Percentiles rank a stretch among this genome's conserved stretches.
Evolutionary conservation across 2,329 filamentous ascomycete genomes (phyloP).

Genomic region (Aspergillus jensenii): DNA sequence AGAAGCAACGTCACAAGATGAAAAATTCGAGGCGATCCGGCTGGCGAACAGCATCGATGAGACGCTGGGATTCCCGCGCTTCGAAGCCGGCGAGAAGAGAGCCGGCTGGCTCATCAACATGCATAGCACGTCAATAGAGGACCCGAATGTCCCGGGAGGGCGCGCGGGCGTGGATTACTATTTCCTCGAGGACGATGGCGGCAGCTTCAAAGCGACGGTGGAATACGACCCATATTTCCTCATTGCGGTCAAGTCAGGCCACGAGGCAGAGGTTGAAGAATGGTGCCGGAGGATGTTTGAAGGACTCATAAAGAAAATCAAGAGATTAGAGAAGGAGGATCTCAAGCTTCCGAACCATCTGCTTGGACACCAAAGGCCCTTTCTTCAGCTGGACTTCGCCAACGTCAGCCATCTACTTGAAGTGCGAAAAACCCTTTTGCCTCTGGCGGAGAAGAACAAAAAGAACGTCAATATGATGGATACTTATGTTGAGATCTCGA

Average conservation of each 20-base stretch:
- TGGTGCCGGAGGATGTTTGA: slow-evolving; percentile 80
- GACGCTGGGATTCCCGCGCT: slow-evolving; percentile 87
- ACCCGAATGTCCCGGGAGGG: slow-evolving; percentile 78
- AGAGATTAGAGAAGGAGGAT: slow-evolving; percentile 86
- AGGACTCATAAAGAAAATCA: slow-evolving; percentile 76
- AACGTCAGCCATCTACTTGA: slow-evolving; percentile 85
- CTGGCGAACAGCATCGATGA: slow-evolving; percentile 91
- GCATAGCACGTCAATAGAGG: slow-evolving; percentile 82
- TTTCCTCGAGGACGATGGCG: slow-evolving; percentile 86
- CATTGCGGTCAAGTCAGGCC: slow-evolving; percentile 82
- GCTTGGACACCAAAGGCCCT: slow-evolving; percentile 83
- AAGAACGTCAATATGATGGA: slow-evolving; percentile 97
- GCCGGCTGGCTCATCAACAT: slow-evolving; percentile 95
- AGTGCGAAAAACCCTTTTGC: slow-evolving; percentile 80
- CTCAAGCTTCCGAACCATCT: slow-evolving; percentile 93
- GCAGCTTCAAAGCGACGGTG: slow-evolving; percentile 92
- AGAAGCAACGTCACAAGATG: slow-evolving; percentile 87
- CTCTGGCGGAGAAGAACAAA: slow-evolving; percentile 93
- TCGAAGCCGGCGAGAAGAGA: slow-evolving; percentile 81
- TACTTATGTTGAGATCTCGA: slow-evolving; percentile 93
- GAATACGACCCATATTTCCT: slow-evolving; percentile 98
- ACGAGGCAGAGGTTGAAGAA: slow-evolving; percentile 92
- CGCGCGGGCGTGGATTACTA: slow-evolving; percentile 93
- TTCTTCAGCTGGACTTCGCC: slow-evolving; percentile 80
- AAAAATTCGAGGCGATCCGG: slow-evolving; percentile 82